These are phyloP conservation scores for Phytophthora nicotianae DNA, from an alignment of 352 stramenopile genomes.

Conservation along the genomic window DNA sequence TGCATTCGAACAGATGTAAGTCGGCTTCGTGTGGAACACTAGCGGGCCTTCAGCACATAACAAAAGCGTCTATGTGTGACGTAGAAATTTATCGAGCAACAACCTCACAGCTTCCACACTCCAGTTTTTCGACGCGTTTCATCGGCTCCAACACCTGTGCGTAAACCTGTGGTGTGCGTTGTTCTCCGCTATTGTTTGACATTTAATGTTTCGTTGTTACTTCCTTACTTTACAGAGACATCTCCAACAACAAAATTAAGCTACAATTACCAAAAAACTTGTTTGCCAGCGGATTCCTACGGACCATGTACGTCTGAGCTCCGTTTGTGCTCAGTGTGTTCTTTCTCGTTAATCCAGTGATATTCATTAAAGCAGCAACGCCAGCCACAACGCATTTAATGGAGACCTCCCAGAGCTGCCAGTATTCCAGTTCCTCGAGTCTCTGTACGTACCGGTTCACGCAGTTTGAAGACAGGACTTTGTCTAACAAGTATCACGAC, in stretches of 20 bases:
- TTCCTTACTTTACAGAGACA: conserved; percentile 34
- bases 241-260: conserved; percentile 53
- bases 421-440: conserved; percentile 41
- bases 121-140: conserved; percentile 44
- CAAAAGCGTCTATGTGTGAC: conserved; percentile 1
- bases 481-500: background rate
- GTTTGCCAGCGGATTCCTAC: conserved; percentile 53
- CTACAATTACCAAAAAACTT: conserved; percentile 39
- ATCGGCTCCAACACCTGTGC: conserved; percentile 45
- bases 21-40: background rate
- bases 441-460: conserved; percentile 34
- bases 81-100: conserved; percentile 51
- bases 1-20: conserved; percentile 68
- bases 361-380: conserved; percentile 35
- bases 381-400: conserved; percentile 57
- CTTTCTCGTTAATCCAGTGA: background rate
- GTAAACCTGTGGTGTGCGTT: conserved; percentile 1
- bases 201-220: background rate
- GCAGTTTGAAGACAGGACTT: background rate
- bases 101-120: conserved; percentile 35
- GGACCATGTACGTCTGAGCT: conserved; percentile 47
- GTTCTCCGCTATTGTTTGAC: background rate
- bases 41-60: background rate
- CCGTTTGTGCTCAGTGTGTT: background rate
- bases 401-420: conserved; percentile 39